A percentile compares a stretch with the other conserved stretches of the same genome.
Conservation (phyloP, 2,329 filamentous ascomycete species). For the Sphaerulina populicola region DNA sequence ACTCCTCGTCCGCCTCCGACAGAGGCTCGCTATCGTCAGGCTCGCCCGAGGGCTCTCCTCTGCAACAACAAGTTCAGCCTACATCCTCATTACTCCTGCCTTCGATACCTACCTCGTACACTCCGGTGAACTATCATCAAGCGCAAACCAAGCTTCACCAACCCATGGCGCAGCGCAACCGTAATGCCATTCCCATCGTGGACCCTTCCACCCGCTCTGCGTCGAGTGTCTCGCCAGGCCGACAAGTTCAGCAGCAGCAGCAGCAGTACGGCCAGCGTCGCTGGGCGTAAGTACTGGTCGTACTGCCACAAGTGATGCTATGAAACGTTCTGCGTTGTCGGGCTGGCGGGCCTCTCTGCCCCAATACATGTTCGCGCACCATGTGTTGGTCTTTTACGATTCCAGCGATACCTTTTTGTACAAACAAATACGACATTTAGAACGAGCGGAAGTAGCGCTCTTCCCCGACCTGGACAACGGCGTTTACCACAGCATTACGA, state of each 20-base stretch:
- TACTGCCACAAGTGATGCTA: slow-evolving; percentile 16
- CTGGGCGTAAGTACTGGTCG: slow-evolving; percentile 35
- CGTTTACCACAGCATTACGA: slow-evolving; percentile 24
- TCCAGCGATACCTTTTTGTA: slow-evolving; percentile 21
- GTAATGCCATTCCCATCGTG: slow-evolving; percentile 95
- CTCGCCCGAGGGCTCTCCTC: slow-evolving; percentile 83
- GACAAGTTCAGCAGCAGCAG: slow-evolving; percentile 46
- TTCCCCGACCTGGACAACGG: slow-evolving; percentile 17
- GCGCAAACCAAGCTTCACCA: slow-evolving; percentile 75
- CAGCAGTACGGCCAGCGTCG: slow-evolving; percentile 44
- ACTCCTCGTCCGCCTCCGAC: slow-evolving; percentile 73
- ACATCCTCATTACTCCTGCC: slow-evolving; percentile 68
- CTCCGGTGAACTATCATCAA: slow-evolving; percentile 53
- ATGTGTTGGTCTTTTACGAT: slow-evolving; percentile 10
- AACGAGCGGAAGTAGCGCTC: slow-evolving; percentile 13
- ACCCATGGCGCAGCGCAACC: slow-evolving; percentile 75
- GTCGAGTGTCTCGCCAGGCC: slow-evolving; percentile 63
- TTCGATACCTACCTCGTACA: slow-evolving; percentile 39
- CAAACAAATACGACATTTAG: slow-evolving; percentile 21
- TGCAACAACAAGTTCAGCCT: slow-evolving; percentile 69
- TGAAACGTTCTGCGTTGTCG: slow-evolving; percentile 22
- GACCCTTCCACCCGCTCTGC: slow-evolving; percentile 89
- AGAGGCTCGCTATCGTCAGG: slow-evolving; percentile 91
- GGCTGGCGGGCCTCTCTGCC: slow-evolving; percentile 21
- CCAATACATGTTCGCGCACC: slow-evolving; percentile 5